Conservation (phyloP, 208 protist genomes). For the Crithidia thermophila region DNA sequence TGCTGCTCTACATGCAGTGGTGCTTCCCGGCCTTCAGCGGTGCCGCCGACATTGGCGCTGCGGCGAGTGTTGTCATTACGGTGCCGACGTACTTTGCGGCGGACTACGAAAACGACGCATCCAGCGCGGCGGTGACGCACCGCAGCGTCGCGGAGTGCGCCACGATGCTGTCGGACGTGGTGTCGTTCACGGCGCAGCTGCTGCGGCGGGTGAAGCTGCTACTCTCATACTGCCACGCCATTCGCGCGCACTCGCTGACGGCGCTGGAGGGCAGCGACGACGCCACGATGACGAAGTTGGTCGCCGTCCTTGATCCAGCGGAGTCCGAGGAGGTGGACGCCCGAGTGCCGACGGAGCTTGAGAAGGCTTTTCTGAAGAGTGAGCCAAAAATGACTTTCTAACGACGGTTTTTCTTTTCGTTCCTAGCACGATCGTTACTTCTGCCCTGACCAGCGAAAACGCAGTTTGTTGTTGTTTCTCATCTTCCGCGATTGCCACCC, state of each 20-base stretch:
- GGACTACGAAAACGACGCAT: conserved; percentile 15
- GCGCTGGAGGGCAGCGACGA: conserved; percentile 23
- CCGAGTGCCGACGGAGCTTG: conserved; percentile 22
- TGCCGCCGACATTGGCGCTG: neutral
- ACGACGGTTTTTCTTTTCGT: neutral
- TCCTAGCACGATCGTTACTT: neutral
- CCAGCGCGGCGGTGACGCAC: conserved; percentile 5
- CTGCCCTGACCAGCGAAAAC: too few species aligned
- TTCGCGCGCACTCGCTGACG: conserved; percentile 23
- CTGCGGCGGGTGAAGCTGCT: conserved; percentile 26
- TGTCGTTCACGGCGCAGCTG: conserved; percentile 23
- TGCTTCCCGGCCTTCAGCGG: conserved; percentile 13
- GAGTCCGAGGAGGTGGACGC: conserved; percentile 11
- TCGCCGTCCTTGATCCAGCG: conserved; percentile 10
- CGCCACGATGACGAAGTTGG: conserved; percentile 11
- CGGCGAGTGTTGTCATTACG: neutral
- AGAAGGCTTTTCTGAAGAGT: conserved; percentile 28
- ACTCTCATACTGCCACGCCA: conserved; percentile 26
- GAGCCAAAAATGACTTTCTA: neutral
- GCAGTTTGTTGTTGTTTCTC: too few species aligned
- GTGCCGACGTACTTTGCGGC: conserved; percentile 19
- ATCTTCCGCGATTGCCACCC: too few species aligned
- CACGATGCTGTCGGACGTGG: conserved; percentile 15
- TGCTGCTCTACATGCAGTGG: conserved; percentile 36
- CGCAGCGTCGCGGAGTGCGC: conserved; percentile 18